Conservation (phyloP, 108 stramenopile species). For the Nitzschia inconspicua region DNA sequence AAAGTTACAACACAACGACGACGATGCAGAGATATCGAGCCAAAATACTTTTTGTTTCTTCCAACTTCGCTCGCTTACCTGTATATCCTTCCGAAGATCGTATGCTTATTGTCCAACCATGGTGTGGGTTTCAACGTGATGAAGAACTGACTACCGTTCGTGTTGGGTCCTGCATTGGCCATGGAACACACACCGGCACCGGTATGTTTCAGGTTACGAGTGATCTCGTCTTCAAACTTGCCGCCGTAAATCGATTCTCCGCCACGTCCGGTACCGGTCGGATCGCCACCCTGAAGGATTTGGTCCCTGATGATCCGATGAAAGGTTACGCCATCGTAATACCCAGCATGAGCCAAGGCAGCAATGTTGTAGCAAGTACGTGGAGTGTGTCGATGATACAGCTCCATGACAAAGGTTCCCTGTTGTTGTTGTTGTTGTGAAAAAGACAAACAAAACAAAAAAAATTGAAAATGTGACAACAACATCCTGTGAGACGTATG, state of each 20-base stretch:
- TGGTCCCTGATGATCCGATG: conserved; percentile 95
- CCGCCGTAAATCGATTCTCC: conserved; percentile 80
- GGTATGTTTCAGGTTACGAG: conserved; percentile 76
- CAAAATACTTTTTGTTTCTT: too few species aligned
- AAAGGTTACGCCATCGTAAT: conserved; percentile 91
- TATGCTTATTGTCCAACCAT: conserved; percentile 92
- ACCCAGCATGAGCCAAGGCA: conserved; percentile 86
- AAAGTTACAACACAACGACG: not conserved
- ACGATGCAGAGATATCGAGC: not conserved
- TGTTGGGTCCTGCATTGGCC: conserved; percentile 95
- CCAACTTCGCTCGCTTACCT: too few species aligned
- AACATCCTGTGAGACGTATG: not conserved
- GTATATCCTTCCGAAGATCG: conserved; percentile 93
- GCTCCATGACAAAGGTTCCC: conserved; percentile 74
- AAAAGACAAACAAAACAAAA: not conserved
- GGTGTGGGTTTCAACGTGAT: conserved; percentile 85
- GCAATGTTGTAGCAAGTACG: conserved; percentile 80
- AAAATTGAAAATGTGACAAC: not conserved
- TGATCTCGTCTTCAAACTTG: conserved; percentile 92
- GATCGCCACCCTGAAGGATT: conserved; percentile 98
- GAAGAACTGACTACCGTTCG: conserved; percentile 94
- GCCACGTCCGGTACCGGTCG: conserved; percentile 88
- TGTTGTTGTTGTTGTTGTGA: not conserved
- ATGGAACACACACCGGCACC: conserved; percentile 85
- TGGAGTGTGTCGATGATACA: conserved; percentile 78